Evolutionary conservation across 108 stramenopile genomes (phyloP).

Genomic region (Seminavis robusta): DNA sequence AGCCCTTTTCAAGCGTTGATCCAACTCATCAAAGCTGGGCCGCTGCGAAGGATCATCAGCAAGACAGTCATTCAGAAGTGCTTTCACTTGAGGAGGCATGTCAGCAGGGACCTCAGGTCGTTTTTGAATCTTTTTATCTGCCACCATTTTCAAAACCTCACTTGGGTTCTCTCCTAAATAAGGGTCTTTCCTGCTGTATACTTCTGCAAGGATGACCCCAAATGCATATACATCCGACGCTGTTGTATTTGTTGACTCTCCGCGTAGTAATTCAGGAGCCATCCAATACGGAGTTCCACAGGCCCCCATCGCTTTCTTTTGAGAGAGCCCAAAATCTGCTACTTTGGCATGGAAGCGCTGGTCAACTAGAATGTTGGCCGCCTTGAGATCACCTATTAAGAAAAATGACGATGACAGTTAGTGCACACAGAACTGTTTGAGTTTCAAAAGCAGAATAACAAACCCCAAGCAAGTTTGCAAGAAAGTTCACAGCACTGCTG

Average conservation of each 20-base stretch:
- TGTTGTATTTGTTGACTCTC: conserved; percentile 37
- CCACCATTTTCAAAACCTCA: conserved; percentile 25
- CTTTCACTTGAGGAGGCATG: conserved; percentile 20
- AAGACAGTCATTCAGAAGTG: conserved; percentile 38
- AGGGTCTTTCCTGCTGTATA: conserved; percentile 42
- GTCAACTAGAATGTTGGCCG: conserved; percentile 64
- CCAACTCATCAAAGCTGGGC: conserved; percentile 8
- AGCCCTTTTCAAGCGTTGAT: neutral
- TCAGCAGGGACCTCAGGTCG: conserved; percentile 32
- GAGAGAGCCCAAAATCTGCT: conserved; percentile 51
- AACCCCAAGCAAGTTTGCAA: too few species aligned
- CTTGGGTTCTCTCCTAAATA: conserved; percentile 41
- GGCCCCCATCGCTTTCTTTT: conserved; percentile 36
- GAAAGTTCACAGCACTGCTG: too few species aligned
- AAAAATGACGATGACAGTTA: too few species aligned
- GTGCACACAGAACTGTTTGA: too few species aligned
- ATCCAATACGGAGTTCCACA: conserved; percentile 96
- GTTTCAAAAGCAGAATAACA: too few species aligned
- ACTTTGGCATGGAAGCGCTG: conserved; percentile 46
- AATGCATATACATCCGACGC: conserved; percentile 59
- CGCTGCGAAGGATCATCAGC: conserved; percentile 21
- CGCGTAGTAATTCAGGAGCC: conserved; percentile 80
- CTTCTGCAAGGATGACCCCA: conserved; percentile 51
- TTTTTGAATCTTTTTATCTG: conserved; percentile 30
- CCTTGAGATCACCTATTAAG: conserved; percentile 62